Evolutionary conservation across 177 flowering plant genomes (phyloP).

Genomic region (Tripterygium wilfordii): DNA sequence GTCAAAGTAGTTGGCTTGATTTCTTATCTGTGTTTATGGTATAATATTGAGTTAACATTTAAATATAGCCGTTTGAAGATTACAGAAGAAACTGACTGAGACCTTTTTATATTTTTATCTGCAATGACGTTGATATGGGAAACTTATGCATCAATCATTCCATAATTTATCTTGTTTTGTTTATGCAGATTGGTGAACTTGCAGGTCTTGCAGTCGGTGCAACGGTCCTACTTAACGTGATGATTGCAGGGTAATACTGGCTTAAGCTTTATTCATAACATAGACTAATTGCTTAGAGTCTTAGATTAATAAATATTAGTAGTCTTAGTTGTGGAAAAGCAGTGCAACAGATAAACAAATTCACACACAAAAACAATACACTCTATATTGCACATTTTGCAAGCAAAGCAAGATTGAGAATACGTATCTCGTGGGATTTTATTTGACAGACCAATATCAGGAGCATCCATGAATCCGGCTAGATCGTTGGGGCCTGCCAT

Average conservation of each 20-base stretch:
- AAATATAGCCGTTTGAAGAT: too few species aligned
- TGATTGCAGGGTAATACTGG: constrained; percentile 60
- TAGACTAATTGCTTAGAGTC: too few species aligned
- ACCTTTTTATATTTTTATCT: too few species aligned
- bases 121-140: neutral
- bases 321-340: too few species aligned
- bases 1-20: too few species aligned
- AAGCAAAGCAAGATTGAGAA: neutral
- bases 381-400: neutral
- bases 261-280: too few species aligned
- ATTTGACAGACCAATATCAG: constrained; percentile 55
- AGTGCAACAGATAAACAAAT: too few species aligned
- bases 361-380: too few species aligned
- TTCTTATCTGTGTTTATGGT: too few species aligned
- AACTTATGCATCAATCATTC: neutral
- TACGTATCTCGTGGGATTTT: neutral
- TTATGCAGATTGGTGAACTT: constrained; percentile 54
- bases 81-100: too few species aligned
- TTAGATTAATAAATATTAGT: too few species aligned
- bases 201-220: constrained; percentile 68
- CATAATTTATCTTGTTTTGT: neutral
- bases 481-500: constrained; percentile 86
- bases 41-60: too few species aligned
- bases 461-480: constrained; percentile 95
- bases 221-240: constrained; percentile 48